phyloP scores from a whole-genome alignment of 805 yeast species.

The Brettanomyces bruxellensis region DNA sequence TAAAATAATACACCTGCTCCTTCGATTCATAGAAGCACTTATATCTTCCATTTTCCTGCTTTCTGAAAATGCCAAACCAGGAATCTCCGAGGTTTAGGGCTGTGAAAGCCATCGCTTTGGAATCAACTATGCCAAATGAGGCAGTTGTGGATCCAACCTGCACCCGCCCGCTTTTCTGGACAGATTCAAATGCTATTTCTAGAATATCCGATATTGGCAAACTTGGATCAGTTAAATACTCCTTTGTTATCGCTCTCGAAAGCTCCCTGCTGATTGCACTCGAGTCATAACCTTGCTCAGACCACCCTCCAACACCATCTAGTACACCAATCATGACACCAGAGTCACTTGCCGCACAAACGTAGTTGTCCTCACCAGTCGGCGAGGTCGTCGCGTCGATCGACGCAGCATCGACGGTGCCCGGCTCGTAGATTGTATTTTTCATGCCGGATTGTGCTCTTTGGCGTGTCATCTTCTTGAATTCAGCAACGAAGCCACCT shows the following conservation, averaged over 20 bases:
- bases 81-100: constrained; percentile 91
- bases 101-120: constrained; percentile 40
- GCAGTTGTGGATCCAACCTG: constrained; percentile 93
- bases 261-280: constrained; percentile 78
- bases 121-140: constrained; percentile 65
- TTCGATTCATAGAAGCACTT: constrained; percentile 55
- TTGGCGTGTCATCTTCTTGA: constrained; percentile 12
- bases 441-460: constrained; percentile 5
- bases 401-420: constrained; percentile 11
- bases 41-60: constrained; percentile 13
- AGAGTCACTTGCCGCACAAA: constrained; percentile 38
- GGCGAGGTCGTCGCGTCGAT: constrained; percentile 33
- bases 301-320: constrained; percentile 99
- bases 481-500: constrained; percentile 19
- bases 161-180: constrained; percentile 47
- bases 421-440: neutral
- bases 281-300: constrained; percentile 84
- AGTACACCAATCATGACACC: constrained; percentile 67
- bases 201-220: constrained; percentile 42
- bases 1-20: constrained; percentile 79
- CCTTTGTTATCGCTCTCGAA: constrained; percentile 43
- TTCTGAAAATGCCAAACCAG: constrained; percentile 81
- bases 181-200: constrained; percentile 42
- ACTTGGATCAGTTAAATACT: constrained; percentile 17
- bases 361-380: constrained; percentile 72